phyloP scores from a whole-genome alignment of 75 land plant species.

The Larix kaempferi region DNA sequence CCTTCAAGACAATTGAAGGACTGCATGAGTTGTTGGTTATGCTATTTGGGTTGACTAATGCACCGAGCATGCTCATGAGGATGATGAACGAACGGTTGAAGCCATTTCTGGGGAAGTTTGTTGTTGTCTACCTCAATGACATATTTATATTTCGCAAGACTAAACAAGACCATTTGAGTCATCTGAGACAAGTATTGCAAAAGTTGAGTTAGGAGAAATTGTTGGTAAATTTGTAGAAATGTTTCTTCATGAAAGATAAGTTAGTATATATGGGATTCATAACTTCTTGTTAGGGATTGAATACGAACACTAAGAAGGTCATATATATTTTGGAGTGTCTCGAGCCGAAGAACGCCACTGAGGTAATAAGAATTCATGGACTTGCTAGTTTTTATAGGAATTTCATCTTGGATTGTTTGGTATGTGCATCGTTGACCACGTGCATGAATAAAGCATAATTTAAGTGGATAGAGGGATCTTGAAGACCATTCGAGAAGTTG shows the following conservation, averaged over 20 bases:
- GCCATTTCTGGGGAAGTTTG: not conserved
- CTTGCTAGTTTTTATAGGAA: not conserved
- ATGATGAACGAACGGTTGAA: too few species aligned
- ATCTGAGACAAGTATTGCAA: not conserved
- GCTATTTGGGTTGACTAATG: not conserved
- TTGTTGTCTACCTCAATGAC: not conserved
- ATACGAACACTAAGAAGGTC: not conserved
- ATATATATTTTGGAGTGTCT: not conserved
- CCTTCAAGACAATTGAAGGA: not conserved
- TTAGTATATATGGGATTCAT: not conserved
- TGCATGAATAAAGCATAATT: too few species aligned
- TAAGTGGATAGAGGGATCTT: not conserved
- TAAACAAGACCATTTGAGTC: not conserved
- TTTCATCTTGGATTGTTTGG: not conserved
- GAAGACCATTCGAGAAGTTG: not conserved
- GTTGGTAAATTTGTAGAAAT: not conserved
- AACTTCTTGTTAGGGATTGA: not conserved
- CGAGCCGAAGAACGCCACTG: not conserved
- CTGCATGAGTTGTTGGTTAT: not conserved
- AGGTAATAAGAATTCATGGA: not conserved
- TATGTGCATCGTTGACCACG: too few species aligned
- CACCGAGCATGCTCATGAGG: too few species aligned
- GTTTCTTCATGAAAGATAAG: not conserved
- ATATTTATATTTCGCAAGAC: not conserved
- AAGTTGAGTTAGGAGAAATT: not conserved